phyloP scores from a whole-genome alignment of 768 basidiomycete species.

The Lentinula edodes region DNA sequence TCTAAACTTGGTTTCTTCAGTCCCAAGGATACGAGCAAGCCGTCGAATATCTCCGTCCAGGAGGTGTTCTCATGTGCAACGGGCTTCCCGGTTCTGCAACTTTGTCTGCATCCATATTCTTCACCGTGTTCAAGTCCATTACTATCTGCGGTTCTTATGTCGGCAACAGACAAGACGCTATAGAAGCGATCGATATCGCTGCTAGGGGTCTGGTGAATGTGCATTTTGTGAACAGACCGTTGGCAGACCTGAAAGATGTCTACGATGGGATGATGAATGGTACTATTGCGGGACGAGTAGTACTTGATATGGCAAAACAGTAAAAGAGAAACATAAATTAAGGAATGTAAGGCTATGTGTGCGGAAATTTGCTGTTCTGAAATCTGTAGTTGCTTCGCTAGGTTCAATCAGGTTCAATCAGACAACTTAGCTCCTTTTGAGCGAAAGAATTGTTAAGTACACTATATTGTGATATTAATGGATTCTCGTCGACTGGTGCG shows the following conservation, averaged over 20 bases:
- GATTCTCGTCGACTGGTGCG: not conserved
- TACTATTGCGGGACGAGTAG: constrained; percentile 45
- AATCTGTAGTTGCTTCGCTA: not conserved
- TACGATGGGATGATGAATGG: constrained; percentile 37
- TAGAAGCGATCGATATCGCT: constrained; percentile 77
- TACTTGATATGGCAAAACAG: constrained; percentile 28
- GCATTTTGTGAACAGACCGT: constrained; percentile 37
- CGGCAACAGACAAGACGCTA: constrained; percentile 78
- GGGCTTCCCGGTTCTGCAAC: constrained; percentile 65
- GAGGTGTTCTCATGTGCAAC: constrained; percentile 73
- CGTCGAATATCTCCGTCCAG: constrained; percentile 67
- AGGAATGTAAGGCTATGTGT: too few relatives aligned
- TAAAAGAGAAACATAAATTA: not conserved
- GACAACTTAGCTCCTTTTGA: not conserved
- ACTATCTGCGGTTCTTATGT: constrained; percentile 50
- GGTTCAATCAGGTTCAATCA: too few relatives aligned
- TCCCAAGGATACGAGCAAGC: constrained; percentile 46
- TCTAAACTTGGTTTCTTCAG: constrained; percentile 12
- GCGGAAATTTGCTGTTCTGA: not conserved
- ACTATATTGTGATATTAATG: not conserved
- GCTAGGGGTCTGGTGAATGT: constrained; percentile 65
- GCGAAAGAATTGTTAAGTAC: not conserved
- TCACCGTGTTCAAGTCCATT: constrained; percentile 60
- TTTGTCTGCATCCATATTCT: constrained; percentile 63
- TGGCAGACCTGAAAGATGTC: constrained; percentile 45